A percentile compares a stretch with the other conserved stretches of the same genome.
Evolutionary conservation across 2,329 filamentous ascomycete species (phyloP).

Genomic region (Mycogone perniciosa): DNA sequence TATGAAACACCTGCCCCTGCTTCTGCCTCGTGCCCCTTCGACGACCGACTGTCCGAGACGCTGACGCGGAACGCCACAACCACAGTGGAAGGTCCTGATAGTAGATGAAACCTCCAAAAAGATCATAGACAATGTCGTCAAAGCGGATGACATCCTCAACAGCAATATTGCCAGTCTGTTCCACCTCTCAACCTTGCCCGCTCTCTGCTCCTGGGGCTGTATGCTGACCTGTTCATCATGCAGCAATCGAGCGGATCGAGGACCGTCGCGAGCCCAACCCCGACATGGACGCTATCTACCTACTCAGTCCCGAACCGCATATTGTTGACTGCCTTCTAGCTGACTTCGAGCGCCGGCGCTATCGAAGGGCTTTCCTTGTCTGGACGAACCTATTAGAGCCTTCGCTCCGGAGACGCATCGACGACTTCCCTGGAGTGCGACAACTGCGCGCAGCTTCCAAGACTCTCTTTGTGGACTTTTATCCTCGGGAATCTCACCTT

Average conservation of each 20-base stretch:
- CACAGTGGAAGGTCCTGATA: constrained; percentile 92
- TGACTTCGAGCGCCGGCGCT: constrained; percentile 80
- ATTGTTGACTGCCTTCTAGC: constrained; percentile 91
- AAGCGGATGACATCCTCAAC: constrained; percentile 95
- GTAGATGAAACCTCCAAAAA: constrained; percentile 78
- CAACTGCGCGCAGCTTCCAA: constrained; percentile 74
- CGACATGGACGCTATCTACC: constrained; percentile 91
- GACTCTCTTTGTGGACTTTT: constrained; percentile 82
- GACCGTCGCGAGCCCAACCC: constrained; percentile 74
- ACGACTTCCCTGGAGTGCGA: constrained; percentile 60
- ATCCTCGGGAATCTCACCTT: constrained; percentile 82
- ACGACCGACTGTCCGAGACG: constrained; percentile 8
- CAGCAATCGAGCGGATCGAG: constrained; percentile 94
- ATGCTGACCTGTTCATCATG: constrained; percentile 14
- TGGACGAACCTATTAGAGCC: constrained; percentile 76
- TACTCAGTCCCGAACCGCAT: constrained; percentile 78
- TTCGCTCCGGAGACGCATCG: constrained; percentile 64
- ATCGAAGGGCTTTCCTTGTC: constrained; percentile 71
- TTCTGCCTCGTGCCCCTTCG: neutral
- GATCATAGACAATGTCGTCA: constrained; percentile 83
- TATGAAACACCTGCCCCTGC: constrained; percentile 36
- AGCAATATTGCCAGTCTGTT: constrained; percentile 86
- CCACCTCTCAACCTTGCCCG: neutral
- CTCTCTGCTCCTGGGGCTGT: constrained; percentile 6
- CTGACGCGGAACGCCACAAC: constrained; percentile 1